These are phyloP conservation scores for Tylopilus cervinicoccineus DNA, from an alignment of 768 basidiomycete genomes.

Conservation along the genomic window DNA sequence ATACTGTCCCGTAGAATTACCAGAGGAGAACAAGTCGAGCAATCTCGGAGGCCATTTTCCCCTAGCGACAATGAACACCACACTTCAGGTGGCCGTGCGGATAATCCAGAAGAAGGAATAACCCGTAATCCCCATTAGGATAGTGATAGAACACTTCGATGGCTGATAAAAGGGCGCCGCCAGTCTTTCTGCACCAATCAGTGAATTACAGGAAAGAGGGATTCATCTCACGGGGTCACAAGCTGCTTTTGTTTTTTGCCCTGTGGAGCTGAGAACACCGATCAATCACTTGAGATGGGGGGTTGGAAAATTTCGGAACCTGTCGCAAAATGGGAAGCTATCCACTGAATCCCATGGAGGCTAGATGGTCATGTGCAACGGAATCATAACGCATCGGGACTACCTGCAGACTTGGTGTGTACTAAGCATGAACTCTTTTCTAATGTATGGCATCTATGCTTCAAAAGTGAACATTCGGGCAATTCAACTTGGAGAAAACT, in stretches of 20 bases:
- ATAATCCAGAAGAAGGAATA: not conserved
- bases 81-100: constrained; percentile 2
- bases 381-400: constrained; percentile 1
- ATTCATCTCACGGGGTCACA: constrained; percentile 6
- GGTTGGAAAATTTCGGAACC: constrained; percentile 13
- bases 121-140: not conserved
- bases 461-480: constrained; percentile 3
- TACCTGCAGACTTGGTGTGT: not conserved
- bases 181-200: not conserved
- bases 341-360: not conserved
- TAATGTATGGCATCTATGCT: constrained; percentile 6
- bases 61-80: not conserved
- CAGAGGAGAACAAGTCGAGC: not conserved
- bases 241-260: not conserved
- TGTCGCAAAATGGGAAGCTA: not conserved
- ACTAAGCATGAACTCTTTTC: not conserved
- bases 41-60: constrained; percentile 3
- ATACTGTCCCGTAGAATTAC: not conserved
- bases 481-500: not conserved
- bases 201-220: not conserved
- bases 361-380: not conserved
- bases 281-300: not conserved
- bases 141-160: constrained; percentile 1
- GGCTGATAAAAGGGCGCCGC: constrained; percentile 2
- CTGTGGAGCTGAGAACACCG: not conserved